phyloP scores from a whole-genome alignment of 345 rosid genomes.

The Bruguiera parviflora region DNA sequence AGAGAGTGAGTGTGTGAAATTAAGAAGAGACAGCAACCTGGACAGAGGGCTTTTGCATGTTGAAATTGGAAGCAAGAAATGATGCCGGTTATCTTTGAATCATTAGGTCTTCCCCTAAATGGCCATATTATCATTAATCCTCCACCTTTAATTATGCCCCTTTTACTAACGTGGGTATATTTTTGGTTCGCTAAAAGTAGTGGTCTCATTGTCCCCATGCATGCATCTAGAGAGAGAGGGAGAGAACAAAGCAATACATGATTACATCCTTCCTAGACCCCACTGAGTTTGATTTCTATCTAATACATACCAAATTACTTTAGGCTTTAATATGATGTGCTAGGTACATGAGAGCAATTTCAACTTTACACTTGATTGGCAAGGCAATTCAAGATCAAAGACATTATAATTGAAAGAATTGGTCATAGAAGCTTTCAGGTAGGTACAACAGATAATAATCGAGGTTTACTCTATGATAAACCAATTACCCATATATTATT shows the following conservation, averaged over 20 bases:
- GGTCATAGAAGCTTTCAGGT: too few species aligned
- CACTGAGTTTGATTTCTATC: too few species aligned
- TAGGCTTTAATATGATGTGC: too few species aligned
- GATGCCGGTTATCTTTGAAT: slow-evolving; percentile 29
- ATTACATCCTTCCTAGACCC: not conserved
- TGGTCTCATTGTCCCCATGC: not conserved
- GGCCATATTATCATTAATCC: slow-evolving; percentile 24
- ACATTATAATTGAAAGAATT: too few species aligned
- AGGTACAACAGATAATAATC: too few species aligned
- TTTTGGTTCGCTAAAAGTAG: not conserved
- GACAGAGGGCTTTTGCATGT: slow-evolving; percentile 23
- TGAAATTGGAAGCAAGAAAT: slow-evolving; percentile 37
- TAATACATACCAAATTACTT: too few species aligned
- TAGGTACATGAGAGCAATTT: too few species aligned
- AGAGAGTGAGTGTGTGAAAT: not conserved
- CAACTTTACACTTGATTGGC: too few species aligned
- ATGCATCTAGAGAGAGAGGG: not conserved
- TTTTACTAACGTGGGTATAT: not conserved
- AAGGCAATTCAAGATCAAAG: too few species aligned
- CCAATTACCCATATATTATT: too few species aligned
- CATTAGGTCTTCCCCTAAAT: slow-evolving; percentile 31
- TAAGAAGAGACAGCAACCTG: slow-evolving; percentile 6
- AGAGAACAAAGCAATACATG: not conserved
- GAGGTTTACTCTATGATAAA: too few species aligned
- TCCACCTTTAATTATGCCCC: slow-evolving; percentile 11